Evolutionary conservation across 202 grass and related monocot species (phyloP).

Genomic region (Cymbopogon flexuosus): DNA sequence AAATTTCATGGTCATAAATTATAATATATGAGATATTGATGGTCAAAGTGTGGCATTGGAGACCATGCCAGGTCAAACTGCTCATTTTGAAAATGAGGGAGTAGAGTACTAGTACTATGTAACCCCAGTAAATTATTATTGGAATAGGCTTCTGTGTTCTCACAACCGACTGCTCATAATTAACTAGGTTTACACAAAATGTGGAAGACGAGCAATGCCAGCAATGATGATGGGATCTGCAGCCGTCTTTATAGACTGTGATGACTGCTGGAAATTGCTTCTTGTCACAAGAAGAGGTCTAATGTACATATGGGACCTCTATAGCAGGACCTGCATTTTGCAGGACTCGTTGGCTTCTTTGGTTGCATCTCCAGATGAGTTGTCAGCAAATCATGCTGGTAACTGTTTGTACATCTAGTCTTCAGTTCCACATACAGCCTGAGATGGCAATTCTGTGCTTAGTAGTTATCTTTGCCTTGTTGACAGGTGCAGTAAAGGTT

Average conservation of each 20-base stretch:
- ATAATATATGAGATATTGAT: not conserved
- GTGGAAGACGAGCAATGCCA: constrained; percentile 84
- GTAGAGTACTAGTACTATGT: not conserved
- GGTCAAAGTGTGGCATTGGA: not conserved
- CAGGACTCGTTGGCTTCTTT: constrained; percentile 79
- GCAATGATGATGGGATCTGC: constrained; percentile 89
- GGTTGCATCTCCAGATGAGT: constrained; percentile 50
- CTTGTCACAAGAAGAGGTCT: constrained; percentile 84
- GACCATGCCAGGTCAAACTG: not conserved
- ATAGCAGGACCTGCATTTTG: constrained; percentile 67
- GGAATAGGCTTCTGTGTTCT: constrained; percentile 12
- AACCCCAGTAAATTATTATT: not conserved
- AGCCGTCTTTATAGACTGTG: constrained; percentile 87
- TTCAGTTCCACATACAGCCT: constrained; percentile 2
- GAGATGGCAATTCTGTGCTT: not conserved
- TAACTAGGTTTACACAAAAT: constrained; percentile 83
- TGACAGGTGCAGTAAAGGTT: constrained; percentile 74
- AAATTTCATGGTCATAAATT: not conserved
- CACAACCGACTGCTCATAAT: constrained; percentile 3
- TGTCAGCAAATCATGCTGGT: constrained; percentile 66
- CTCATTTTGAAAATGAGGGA: not conserved
- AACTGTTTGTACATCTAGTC: constrained; percentile 28
- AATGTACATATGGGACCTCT: constrained; percentile 85
- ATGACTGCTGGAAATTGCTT: constrained; percentile 81
- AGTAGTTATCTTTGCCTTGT: constrained; percentile 21